phyloP scores from a whole-genome alignment of 75 land plant genomes.

The Pinus albicaulis region DNA sequence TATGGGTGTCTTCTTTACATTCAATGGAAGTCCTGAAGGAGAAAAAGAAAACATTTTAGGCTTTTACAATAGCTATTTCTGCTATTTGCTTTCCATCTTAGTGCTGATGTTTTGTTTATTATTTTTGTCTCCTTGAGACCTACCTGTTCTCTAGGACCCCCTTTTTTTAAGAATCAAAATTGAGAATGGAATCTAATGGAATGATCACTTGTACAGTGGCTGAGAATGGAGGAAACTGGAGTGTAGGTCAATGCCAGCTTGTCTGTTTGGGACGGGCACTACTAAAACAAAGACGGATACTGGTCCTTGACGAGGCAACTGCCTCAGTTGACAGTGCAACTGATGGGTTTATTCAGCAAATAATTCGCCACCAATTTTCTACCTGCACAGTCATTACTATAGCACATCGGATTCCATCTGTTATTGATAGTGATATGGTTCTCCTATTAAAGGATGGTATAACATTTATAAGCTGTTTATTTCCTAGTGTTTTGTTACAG shows the following conservation, averaged over 20 bases:
- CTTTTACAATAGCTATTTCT: background rate
- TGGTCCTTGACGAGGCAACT: slow-evolving; percentile 31
- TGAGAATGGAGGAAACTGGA: slow-evolving; percentile 43
- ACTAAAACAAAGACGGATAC: slow-evolving; percentile 4
- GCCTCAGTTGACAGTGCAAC: slow-evolving; percentile 20
- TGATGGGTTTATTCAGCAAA: slow-evolving; percentile 21
- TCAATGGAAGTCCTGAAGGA: background rate
- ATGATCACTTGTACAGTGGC: slow-evolving; percentile 11
- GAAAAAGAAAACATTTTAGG: background rate
- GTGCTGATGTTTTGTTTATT: no score
- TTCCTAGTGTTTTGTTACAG: background rate
- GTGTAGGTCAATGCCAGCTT: slow-evolving; percentile 26
- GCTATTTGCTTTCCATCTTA: no score
- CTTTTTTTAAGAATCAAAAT: background rate
- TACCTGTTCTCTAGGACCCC: background rate
- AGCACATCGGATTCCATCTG: slow-evolving; percentile 22
- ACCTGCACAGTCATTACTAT: slow-evolving; percentile 20
- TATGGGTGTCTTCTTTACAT: background rate
- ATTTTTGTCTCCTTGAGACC: background rate
- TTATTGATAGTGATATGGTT: slow-evolving; percentile 19
- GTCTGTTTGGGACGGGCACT: slow-evolving; percentile 19
- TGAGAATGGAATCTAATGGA: no score
- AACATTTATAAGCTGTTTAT: background rate
- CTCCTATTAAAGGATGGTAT: slow-evolving; percentile 21
- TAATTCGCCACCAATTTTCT: slow-evolving; percentile 12